A percentile compares a stretch with the other conserved stretches of the same genome.
These are phyloP conservation scores for Chlamydomonas sp. DNA, from an alignment of 139 green algal species.

Conservation along the genomic window DNA sequence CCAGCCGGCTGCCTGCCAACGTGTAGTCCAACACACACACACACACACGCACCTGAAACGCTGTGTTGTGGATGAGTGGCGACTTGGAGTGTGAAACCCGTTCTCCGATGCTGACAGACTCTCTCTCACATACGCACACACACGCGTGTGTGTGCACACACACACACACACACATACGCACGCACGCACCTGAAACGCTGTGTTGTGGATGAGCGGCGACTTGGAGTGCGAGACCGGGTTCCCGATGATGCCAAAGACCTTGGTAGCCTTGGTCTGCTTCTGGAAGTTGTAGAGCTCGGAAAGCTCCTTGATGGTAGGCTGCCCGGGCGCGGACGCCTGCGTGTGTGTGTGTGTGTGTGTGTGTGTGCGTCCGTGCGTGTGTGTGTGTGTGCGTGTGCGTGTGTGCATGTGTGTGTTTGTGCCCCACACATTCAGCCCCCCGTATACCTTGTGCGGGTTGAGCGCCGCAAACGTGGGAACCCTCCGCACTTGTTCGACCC, in stretches of 20 bases:
- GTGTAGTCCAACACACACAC: no score
- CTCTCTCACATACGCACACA: no score
- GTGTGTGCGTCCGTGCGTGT: no score
- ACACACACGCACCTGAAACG: slow-evolving; percentile 56
- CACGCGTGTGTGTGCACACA: no score
- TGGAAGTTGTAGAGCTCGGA: slow-evolving; percentile 44
- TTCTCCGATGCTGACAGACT: slow-evolving; percentile 85
- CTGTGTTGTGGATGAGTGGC: slow-evolving; percentile 84
- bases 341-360: no score
- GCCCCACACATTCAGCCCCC: slow-evolving; percentile 18
- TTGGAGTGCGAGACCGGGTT: slow-evolving; percentile 83
- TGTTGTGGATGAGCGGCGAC: slow-evolving; percentile 84
- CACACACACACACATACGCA: no score
- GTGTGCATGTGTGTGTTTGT: no score
- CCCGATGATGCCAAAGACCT: slow-evolving; percentile 79
- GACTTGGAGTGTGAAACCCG: slow-evolving; percentile 75
- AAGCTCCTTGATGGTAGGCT: slow-evolving; percentile 53
- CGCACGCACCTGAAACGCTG: slow-evolving; percentile 56
- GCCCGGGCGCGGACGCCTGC: slow-evolving; percentile 62
- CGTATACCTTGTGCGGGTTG: slow-evolving; percentile 35
- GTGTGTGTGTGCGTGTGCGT: no score
- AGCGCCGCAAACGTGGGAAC: slow-evolving; percentile 87
- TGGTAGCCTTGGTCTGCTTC: slow-evolving; percentile 40
- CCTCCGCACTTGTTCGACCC: slow-evolving; percentile 87
- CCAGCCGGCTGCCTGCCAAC: no score